Evolutionary conservation across 345 rosid genomes (phyloP).

Genomic region (Cardamine resedifolia): DNA sequence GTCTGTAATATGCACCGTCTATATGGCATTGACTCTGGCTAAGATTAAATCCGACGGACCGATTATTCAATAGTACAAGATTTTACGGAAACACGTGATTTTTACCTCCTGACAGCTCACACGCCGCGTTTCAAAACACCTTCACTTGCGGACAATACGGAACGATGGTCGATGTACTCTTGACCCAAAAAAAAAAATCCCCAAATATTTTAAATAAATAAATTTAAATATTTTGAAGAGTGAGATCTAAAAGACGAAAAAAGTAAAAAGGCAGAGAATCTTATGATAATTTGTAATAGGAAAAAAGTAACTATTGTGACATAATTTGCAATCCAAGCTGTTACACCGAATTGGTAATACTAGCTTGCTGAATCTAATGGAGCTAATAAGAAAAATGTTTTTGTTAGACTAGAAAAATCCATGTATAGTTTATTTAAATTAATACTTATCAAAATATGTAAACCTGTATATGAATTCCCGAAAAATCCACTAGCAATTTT

Average conservation of each 20-base stretch:
- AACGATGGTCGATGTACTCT: constrained; percentile 32
- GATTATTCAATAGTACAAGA: neutral
- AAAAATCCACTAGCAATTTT: neutral
- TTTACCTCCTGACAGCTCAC: constrained; percentile 28
- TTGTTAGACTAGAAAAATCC: neutral
- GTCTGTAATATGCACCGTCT: constrained; percentile 23
- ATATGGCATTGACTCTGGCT: neutral
- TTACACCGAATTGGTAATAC: constrained; percentile 1
- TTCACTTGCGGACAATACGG: constrained; percentile 43
- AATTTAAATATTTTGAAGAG: neutral
- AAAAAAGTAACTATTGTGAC: neutral
- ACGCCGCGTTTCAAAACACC: constrained; percentile 38
- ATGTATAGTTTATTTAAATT: too few relatives aligned
- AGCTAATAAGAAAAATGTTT: neutral
- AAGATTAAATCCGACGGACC: constrained; percentile 1
- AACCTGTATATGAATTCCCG: neutral
- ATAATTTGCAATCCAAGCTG: neutral
- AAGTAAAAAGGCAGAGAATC: constrained; percentile 28
- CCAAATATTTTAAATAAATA: neutral
- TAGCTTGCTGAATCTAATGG: neutral
- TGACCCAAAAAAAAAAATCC: constrained; percentile 23
- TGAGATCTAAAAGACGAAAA: constrained; percentile 30
- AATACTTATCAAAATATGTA: neutral
- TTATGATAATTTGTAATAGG: neutral
- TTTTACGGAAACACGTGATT: constrained; percentile 20